Conservation (phyloP, 805 yeast genomes). For the Candida stauntonica region DNA sequence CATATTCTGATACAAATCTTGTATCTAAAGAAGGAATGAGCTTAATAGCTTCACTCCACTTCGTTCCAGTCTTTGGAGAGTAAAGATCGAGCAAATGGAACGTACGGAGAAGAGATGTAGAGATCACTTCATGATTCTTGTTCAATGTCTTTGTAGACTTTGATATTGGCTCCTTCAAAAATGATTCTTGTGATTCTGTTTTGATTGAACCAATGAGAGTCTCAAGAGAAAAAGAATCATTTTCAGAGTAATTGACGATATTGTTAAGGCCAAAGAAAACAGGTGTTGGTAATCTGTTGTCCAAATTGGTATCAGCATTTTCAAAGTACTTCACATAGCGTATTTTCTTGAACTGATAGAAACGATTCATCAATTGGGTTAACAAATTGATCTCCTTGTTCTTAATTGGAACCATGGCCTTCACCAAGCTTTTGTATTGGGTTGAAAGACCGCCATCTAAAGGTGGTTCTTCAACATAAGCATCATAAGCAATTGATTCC, state of each 20-base stretch:
- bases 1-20: conserved; percentile 36
- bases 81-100: conserved; percentile 49
- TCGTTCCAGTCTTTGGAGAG: conserved; percentile 26
- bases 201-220: conserved; percentile 25
- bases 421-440: conserved; percentile 54
- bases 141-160: conserved; percentile 31
- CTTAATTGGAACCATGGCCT: conserved; percentile 41
- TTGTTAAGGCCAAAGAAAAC: conserved; percentile 38
- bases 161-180: conserved; percentile 16
- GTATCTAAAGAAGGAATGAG: conserved; percentile 29
- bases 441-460: conserved; percentile 56
- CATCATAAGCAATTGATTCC: conserved; percentile 64
- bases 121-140: conserved; percentile 47
- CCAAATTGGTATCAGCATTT: conserved; percentile 36
- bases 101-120: conserved; percentile 52
- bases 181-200: conserved; percentile 18
- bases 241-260: conserved; percentile 29
- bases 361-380: conserved; percentile 73
- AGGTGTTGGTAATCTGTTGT: conserved; percentile 52
- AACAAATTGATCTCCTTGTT: conserved; percentile 63
- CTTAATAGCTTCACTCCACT: conserved; percentile 49
- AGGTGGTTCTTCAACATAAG: conserved; percentile 58
- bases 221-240: conserved; percentile 27
- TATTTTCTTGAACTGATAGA: conserved; percentile 72
- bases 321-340: conserved; percentile 54